Percentiles rank a stretch among this genome's conserved stretches.
Evolutionary conservation across 2,329 filamentous ascomycete species (phyloP).

Genomic region (Talaromyces amestolkiae): DNA sequence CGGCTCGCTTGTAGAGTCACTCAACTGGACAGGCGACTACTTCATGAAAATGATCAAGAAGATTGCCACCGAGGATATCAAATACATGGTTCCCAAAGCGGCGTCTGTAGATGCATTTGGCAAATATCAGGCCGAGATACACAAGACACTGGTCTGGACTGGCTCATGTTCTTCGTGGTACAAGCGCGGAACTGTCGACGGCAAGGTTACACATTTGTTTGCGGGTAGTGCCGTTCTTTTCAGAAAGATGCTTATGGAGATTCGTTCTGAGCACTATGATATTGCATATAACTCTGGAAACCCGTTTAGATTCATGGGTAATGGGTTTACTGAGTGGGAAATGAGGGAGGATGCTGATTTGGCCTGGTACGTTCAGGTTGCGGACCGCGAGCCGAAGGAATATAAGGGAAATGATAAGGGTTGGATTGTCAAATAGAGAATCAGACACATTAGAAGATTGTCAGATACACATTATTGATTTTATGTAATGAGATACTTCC

Average conservation of each 20-base stretch:
- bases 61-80: conserved; percentile 34
- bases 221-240: conserved; percentile 28
- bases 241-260: conserved; percentile 22
- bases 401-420: conserved; percentile 5
- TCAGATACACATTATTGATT: neutral
- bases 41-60: conserved; percentile 34
- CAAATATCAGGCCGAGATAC: conserved; percentile 34
- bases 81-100: conserved; percentile 36
- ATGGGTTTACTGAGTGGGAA: conserved; percentile 17
- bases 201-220: conserved; percentile 24
- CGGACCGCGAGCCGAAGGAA: neutral
- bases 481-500: neutral
- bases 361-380: conserved; percentile 5
- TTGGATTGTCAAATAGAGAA: neutral
- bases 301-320: conserved; percentile 25
- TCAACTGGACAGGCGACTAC: conserved; percentile 31
- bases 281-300: conserved; percentile 21
- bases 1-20: conserved; percentile 26
- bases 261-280: conserved; percentile 27
- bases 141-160: conserved; percentile 36
- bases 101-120: conserved; percentile 37
- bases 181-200: conserved; percentile 31
- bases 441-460: neutral
- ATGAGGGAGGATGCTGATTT: conserved; percentile 7
- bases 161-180: conserved; percentile 38